A percentile compares a stretch with the other conserved stretches of the same genome.
phyloP scores from a whole-genome alignment of 2,329 filamentous ascomycete genomes.

The Cordyceps cicadae region DNA sequence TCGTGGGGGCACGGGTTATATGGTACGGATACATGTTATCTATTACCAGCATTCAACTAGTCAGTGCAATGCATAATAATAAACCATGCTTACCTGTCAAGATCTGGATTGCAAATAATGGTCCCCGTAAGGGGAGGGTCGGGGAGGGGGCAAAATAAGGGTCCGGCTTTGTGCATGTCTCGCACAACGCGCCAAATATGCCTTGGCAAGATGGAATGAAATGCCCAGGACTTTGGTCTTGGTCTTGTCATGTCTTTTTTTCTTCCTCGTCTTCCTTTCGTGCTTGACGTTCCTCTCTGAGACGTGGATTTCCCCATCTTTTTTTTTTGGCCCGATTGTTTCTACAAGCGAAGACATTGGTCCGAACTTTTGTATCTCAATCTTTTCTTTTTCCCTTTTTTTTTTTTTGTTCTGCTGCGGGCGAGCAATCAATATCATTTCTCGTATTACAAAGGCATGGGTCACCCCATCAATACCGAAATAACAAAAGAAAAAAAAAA shows the following conservation, averaged over 20 bases:
- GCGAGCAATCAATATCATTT: not conserved
- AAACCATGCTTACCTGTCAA: not conserved
- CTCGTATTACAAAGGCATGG: too few relatives aligned
- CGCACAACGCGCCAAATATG: not conserved
- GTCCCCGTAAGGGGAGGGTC: not conserved
- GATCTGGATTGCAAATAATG: not conserved
- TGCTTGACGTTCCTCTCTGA: not conserved
- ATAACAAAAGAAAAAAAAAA: not conserved
- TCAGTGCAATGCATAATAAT: not conserved
- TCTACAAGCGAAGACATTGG: not conserved
- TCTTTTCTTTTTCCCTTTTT: not conserved
- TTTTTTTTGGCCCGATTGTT: not conserved
- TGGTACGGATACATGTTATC: too few relatives aligned
- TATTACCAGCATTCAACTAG: not conserved
- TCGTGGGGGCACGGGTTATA: not conserved
- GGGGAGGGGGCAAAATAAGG: not conserved
- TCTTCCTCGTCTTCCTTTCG: too few relatives aligned
- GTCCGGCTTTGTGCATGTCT: not conserved
- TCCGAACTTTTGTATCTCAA: not conserved
- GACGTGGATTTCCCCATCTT: not conserved
- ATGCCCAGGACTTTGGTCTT: too few relatives aligned
- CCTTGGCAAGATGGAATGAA: not conserved
- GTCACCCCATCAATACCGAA: not conserved
- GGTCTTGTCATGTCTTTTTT: not conserved
- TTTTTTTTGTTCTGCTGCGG: not conserved